A percentile compares a stretch with the other conserved stretches of the same genome.
These are phyloP conservation scores for Pseudevernia furfuracea DNA, from an alignment of 495 filamentous ascomycete genomes.

Conservation along the genomic window DNA sequence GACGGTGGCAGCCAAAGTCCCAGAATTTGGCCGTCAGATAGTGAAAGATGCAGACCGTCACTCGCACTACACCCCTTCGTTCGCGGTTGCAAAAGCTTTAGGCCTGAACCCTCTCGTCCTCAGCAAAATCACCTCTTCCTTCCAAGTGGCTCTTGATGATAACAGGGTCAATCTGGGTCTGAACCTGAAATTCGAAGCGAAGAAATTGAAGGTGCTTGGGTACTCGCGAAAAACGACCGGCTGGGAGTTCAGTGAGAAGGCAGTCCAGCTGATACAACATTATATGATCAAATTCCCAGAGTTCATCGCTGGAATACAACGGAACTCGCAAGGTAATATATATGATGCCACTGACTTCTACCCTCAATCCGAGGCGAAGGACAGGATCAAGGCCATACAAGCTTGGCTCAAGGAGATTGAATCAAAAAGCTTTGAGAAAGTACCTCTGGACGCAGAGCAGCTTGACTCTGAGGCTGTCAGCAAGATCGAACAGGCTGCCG, in stretches of 20 bases:
- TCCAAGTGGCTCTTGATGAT: slow-evolving; percentile 71
- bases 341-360: slow-evolving; percentile 86
- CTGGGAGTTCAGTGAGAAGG: slow-evolving; percentile 91
- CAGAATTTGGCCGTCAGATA: slow-evolving; percentile 71
- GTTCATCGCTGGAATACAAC: slow-evolving; percentile 80
- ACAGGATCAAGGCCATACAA: slow-evolving; percentile 76
- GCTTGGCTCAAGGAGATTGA: slow-evolving; percentile 87
- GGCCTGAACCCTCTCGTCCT: slow-evolving; percentile 77
- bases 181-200: slow-evolving; percentile 93
- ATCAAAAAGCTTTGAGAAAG: slow-evolving; percentile 82
- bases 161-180: slow-evolving; percentile 80
- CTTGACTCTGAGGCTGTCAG: slow-evolving; percentile 84
- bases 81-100: slow-evolving; percentile 71
- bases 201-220: slow-evolving; percentile 90
- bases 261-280: slow-evolving; percentile 66
- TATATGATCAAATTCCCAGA: slow-evolving; percentile 95
- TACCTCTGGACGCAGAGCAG: slow-evolving; percentile 91
- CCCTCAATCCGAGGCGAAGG: slow-evolving; percentile 52
- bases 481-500: slow-evolving; percentile 69
- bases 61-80: slow-evolving; percentile 77
- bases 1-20: slow-evolving; percentile 58
- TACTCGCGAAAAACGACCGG: slow-evolving; percentile 82
- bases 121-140: slow-evolving; percentile 92
- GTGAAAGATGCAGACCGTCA: slow-evolving; percentile 56
- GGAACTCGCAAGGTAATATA: slow-evolving; percentile 62